These are phyloP conservation scores for Penicillium chermesinum DNA, from an alignment of 495 filamentous ascomycete genomes.

Conservation along the genomic window DNA sequence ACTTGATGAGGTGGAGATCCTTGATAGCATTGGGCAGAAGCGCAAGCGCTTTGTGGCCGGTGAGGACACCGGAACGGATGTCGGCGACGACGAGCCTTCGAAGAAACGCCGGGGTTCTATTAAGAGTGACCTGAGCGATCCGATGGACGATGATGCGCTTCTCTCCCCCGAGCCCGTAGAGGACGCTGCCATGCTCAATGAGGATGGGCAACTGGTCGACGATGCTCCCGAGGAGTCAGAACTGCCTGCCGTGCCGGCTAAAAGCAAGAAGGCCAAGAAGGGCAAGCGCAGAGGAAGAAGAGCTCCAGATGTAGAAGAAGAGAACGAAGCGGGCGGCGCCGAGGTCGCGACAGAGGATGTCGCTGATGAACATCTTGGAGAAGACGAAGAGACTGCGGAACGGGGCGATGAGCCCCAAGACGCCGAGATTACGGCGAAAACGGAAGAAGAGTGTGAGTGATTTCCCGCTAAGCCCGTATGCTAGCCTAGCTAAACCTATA, in stretches of 20 bases:
- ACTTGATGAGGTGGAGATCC: conserved; percentile 29
- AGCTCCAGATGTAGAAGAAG: conserved; percentile 35
- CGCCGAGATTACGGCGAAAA: conserved; percentile 33
- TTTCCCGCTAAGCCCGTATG: conserved; percentile 34
- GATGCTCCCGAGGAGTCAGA: conserved; percentile 35
- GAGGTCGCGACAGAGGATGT: conserved; percentile 23
- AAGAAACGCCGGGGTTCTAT: conserved; percentile 43
- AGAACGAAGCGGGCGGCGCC: conserved; percentile 24
- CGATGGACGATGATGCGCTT: conserved; percentile 22
- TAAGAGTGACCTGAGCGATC: conserved; percentile 42
- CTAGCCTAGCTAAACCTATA: background rate
- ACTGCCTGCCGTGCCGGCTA: conserved; percentile 23
- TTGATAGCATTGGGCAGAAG: conserved; percentile 38
- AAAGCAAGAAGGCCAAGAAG: conserved; percentile 39
- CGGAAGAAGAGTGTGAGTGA: conserved; percentile 70
- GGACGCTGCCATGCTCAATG: conserved; percentile 28
- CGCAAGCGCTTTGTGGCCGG: conserved; percentile 43
- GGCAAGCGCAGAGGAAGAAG: conserved; percentile 43
- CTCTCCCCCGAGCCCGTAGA: conserved; percentile 26
- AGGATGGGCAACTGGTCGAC: conserved; percentile 35
- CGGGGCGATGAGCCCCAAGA: conserved; percentile 39
- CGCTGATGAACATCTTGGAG: conserved; percentile 35
- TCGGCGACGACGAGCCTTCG: conserved; percentile 39
- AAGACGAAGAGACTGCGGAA: conserved; percentile 44
- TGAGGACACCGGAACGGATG: conserved; percentile 37